These are phyloP conservation scores for Tephrocybe sp. DNA, from an alignment of 768 basidiomycete species.

Conservation along the genomic window DNA sequence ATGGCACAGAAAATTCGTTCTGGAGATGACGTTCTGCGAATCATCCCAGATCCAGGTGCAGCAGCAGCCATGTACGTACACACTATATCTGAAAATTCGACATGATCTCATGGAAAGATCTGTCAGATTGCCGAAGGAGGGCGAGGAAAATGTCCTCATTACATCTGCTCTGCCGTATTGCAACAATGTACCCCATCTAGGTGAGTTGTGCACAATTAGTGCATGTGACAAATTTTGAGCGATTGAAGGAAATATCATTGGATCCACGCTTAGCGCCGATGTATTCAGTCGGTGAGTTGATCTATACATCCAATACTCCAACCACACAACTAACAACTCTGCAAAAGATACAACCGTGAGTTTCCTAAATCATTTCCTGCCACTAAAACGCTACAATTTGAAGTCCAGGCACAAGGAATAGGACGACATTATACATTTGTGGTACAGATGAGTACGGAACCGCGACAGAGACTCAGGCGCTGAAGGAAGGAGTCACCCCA, in stretches of 20 bases:
- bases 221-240: slow-evolving; percentile 12
- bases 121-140: slow-evolving; percentile 68
- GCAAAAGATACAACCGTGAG: slow-evolving; percentile 58
- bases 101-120: slow-evolving; percentile 11
- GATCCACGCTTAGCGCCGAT: slow-evolving; percentile 95
- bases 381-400: background rate
- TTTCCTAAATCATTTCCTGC: background rate
- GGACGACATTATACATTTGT: slow-evolving; percentile 91
- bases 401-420: slow-evolving; percentile 67
- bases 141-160: slow-evolving; percentile 86
- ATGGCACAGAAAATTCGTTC: slow-evolving; percentile 57
- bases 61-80: slow-evolving; percentile 44
- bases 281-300: slow-evolving; percentile 85
- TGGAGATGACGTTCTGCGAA: slow-evolving; percentile 47
- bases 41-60: slow-evolving; percentile 52
- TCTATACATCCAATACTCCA: background rate
- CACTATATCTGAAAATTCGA: slow-evolving; percentile 8
- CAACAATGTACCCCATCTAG: slow-evolving; percentile 96
- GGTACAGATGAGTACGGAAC: slow-evolving; percentile 99
- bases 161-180: slow-evolving; percentile 96
- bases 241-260: slow-evolving; percentile 79
- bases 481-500: slow-evolving; percentile 83
- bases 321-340: no score
- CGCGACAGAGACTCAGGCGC: slow-evolving; percentile 95
- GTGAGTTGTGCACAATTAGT: slow-evolving; percentile 41